Base-by-base conservation (phyloP, 164 flowering plant species). In the Sedum album region DNA sequence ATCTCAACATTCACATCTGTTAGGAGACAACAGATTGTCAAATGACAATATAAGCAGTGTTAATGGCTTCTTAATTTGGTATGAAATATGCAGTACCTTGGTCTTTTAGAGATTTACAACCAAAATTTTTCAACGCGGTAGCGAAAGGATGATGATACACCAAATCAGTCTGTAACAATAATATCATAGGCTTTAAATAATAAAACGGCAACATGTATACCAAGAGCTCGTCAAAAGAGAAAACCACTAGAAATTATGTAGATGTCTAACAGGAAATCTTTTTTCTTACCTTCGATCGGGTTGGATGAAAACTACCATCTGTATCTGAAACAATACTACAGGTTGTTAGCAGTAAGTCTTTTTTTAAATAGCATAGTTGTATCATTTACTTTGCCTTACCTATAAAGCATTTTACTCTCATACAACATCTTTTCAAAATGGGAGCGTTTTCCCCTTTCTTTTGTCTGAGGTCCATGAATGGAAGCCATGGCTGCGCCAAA, bases 231-330 rank as follows among this genome's bases (percentile, higher is more conserved):
- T 20, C 0, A n/a, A n/a, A n/a, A n/a, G 3, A 53, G 60, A 53
- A 30, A 53, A 53, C n/a, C 7, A 28, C 60, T 30, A 53, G 4
- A 1, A 20, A 3, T 0, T 8, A 36, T 31, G n/a, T 25, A 1
- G 21, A 26, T n/a, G 14, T 30, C 18, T 42, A n/a, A 42, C 9
- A 69, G n/a, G n/a, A n/a, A n/a, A n/a, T n/a, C n/a, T n/a, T n/a
- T n/a, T n/a, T 8, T 14, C 63, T 17, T 80, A 84, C 97, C 88
- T 91, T 91, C 0, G 84, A 86, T 31, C 85, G 84, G 31, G 87
- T 87, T 48, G 97, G 97, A 67, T 74, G 79, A 71, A 91, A 87
- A 63, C 97, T 95, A 57, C 90, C 89, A 86, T 91, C 97, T 21
- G 88, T 83, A 4, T 88, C 97, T 88, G 88, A 77, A 82, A 72